Evolutionary conservation across 257 asterid species (phyloP).

Genomic region (Jasminum sambac): DNA sequence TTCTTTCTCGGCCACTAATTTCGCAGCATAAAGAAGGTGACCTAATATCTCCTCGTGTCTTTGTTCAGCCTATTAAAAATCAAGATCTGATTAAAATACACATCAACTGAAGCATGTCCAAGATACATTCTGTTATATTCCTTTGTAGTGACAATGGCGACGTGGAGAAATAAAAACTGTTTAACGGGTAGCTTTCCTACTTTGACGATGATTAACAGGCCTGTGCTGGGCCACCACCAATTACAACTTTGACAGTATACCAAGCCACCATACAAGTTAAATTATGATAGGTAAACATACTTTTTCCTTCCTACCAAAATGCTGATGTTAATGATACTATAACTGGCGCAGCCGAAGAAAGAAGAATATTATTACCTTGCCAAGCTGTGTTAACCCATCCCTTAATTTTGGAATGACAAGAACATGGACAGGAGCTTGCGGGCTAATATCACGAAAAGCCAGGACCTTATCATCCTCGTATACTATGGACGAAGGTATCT

Average conservation of each 20-base stretch:
- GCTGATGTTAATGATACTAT: background rate
- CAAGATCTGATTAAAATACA: conserved; percentile 19
- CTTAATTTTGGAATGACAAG: conserved; percentile 79
- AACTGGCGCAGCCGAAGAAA: conserved; percentile 9
- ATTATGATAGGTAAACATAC: conserved; percentile 3
- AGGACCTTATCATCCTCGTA: conserved; percentile 89
- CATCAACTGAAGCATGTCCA: conserved; percentile 12
- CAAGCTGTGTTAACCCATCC: conserved; percentile 82
- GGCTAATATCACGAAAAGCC: conserved; percentile 86
- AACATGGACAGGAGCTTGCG: conserved; percentile 97
- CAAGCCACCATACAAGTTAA: background rate
- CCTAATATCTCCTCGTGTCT: conserved; percentile 85
- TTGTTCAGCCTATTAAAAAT: conserved; percentile 66
- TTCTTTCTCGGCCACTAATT: conserved; percentile 89
- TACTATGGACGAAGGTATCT: conserved; percentile 75
- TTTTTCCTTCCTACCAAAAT: background rate
- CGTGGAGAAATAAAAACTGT: background rate
- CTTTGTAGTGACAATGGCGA: background rate
- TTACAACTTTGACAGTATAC: background rate
- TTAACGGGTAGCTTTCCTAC: background rate
- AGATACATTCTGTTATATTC: background rate
- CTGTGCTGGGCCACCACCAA: background rate
- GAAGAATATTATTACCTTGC: conserved; percentile 51
- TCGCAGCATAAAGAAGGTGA: conserved; percentile 83
- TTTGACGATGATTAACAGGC: background rate